Conservation (phyloP, 108 stramenopile species). For the Aurantiochytrium sp. region DNA sequence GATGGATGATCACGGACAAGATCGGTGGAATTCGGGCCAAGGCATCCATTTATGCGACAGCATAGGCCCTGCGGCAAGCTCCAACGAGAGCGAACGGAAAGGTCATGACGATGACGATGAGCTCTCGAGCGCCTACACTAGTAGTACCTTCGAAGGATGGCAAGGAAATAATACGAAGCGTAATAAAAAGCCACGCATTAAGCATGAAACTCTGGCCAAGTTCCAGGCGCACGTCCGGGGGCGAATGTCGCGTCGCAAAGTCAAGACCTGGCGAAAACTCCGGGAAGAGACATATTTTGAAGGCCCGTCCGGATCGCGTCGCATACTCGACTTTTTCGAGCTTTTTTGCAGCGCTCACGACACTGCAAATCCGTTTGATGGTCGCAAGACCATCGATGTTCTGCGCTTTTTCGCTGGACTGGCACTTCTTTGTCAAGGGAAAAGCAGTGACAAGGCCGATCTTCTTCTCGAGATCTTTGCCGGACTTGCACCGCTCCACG, state of each 20-base stretch:
- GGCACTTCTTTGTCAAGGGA: neutral
- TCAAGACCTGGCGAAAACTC: neutral
- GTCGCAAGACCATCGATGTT: neutral
- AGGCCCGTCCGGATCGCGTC: neutral
- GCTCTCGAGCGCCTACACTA: too few relatives aligned
- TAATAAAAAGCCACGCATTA: too few relatives aligned
- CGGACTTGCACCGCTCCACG: neutral
- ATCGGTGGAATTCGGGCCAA: neutral
- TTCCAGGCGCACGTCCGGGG: neutral
- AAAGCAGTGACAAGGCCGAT: neutral
- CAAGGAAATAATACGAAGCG: neutral
- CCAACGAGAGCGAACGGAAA: too few relatives aligned
- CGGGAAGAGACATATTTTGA: neutral
- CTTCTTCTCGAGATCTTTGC: neutral
- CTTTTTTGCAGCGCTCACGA: neutral
- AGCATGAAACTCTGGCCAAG: neutral
- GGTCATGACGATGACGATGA: too few relatives aligned
- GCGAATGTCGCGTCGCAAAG: neutral
- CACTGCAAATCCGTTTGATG: neutral
- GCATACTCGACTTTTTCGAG: neutral
- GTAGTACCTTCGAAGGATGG: neutral
- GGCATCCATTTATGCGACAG: too few relatives aligned
- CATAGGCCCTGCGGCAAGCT: too few relatives aligned
- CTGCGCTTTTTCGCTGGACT: neutral
- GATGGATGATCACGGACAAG: neutral